Percentiles rank a stretch among this genome's conserved stretches.
phyloP scores from a whole-genome alignment of 306 rosid species.

The Lagenaria siceraria region DNA sequence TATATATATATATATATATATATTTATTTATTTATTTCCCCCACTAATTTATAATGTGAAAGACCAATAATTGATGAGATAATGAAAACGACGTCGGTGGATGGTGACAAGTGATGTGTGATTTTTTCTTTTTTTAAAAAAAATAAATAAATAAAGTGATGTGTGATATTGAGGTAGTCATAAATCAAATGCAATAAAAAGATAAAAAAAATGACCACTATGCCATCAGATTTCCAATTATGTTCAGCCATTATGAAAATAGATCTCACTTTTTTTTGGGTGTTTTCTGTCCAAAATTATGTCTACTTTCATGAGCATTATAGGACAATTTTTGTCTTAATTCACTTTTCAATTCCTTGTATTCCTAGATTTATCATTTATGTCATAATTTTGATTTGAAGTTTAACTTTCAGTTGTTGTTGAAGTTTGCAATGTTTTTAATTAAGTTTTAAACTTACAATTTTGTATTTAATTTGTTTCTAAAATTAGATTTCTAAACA shows the following conservation, averaged over 20 bases:
- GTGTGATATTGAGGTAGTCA: too few species aligned
- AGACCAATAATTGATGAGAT: slow-evolving; percentile 13
- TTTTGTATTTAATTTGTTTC: too few species aligned
- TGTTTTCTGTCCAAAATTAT: background rate
- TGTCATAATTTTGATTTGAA: too few species aligned
- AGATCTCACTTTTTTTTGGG: background rate
- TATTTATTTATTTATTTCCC: too few species aligned
- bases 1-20: too few species aligned
- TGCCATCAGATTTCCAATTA: background rate
- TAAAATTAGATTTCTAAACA: too few species aligned
- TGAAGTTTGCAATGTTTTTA: too few species aligned
- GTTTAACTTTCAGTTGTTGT: too few species aligned
- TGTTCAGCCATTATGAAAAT: background rate
- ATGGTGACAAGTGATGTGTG: slow-evolving; percentile 8
- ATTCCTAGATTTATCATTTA: background rate
- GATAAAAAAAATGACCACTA: slow-evolving; percentile 21
- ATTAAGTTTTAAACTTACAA: too few species aligned
- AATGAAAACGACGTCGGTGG: slow-evolving; percentile 21
- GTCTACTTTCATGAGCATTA: background rate
- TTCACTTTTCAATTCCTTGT: background rate
- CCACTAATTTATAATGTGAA: background rate
- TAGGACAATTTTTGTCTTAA: background rate
- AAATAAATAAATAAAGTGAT: too few species aligned
- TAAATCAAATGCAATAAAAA: background rate
- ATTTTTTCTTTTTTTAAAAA: too few species aligned